A percentile compares a stretch with the other conserved stretches of the same genome.
Conservation (phyloP, 495 filamentous ascomycete genomes). For the Penicillium lagena region DNA sequence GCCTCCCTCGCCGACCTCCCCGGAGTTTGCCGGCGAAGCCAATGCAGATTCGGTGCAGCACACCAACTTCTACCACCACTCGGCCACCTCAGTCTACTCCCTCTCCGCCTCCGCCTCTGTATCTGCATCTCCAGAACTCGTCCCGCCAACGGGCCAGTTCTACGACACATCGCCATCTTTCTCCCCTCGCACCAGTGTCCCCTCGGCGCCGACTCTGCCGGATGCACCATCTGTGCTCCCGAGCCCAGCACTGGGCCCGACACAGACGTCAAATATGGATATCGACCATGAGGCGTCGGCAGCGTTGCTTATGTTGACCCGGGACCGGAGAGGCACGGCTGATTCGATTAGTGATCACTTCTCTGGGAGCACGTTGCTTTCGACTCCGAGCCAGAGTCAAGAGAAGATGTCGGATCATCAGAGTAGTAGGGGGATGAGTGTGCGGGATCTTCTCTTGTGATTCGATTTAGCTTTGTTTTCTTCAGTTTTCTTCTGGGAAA, state of each 20-base stretch:
- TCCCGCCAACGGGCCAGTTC: conserved; percentile 16
- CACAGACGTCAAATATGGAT: conserved; percentile 18
- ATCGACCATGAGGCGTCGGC: conserved; percentile 75
- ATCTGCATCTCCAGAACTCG: conserved; percentile 31
- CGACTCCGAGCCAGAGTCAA: neutral
- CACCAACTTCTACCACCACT: neutral
- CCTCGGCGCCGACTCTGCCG: conserved; percentile 17
- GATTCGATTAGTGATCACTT: conserved; percentile 26
- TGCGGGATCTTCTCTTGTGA: neutral
- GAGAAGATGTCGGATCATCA: neutral
- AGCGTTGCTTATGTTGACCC: conserved; percentile 73
- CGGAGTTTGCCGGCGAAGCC: conserved; percentile 24
- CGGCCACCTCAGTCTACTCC: conserved; percentile 5
- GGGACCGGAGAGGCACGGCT: conserved; percentile 49
- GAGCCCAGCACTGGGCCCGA: conserved; percentile 34
- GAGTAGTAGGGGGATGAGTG: neutral
- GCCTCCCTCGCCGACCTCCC: conserved; percentile 33
- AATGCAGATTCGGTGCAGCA: conserved; percentile 6
- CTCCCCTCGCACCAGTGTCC: conserved; percentile 29
- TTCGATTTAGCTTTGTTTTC: neutral
- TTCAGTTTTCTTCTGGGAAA: neutral
- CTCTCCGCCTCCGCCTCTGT: conserved; percentile 19
- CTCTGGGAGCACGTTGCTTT: conserved; percentile 6
- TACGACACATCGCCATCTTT: conserved; percentile 31
- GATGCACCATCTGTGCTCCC: conserved; percentile 33